Percentiles rank a stretch among this genome's conserved stretches.
These are phyloP conservation scores for Hsuehochloa calcarea DNA, from an alignment of 176 grass and related monocot genomes.

Conservation along the genomic window DNA sequence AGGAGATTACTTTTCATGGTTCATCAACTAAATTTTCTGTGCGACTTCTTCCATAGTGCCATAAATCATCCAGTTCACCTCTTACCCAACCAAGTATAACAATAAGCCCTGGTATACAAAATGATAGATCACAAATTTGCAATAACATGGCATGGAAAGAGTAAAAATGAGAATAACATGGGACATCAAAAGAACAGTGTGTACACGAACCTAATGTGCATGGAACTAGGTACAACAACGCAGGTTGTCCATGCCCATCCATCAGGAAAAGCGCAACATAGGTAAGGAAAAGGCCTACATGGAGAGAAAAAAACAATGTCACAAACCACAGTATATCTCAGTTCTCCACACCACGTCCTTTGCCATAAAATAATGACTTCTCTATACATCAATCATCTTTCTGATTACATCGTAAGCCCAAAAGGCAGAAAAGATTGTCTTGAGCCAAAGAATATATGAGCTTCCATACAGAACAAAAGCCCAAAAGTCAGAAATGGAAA, in stretches of 20 bases:
- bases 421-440: not conserved
- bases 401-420: not conserved
- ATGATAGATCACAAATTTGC: not conserved
- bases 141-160: not conserved
- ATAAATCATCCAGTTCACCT: slow-evolving; percentile 80
- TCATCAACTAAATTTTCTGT: slow-evolving; percentile 27
- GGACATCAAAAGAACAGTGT: not conserved
- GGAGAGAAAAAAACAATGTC: not conserved
- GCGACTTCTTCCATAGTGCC: slow-evolving; percentile 74
- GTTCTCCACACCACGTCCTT: not conserved
- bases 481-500: not conserved
- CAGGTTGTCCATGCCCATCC: slow-evolving; percentile 89
- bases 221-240: slow-evolving; percentile 86
- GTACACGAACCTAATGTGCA: slow-evolving; percentile 73
- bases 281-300: slow-evolving; percentile 82
- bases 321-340: not conserved
- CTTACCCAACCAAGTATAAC: slow-evolving; percentile 75
- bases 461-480: not conserved
- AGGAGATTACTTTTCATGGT: slow-evolving; percentile 33
- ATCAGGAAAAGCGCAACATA: slow-evolving; percentile 85
- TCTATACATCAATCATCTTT: not conserved
- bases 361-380: not conserved
- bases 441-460: not conserved
- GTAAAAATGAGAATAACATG: not conserved
- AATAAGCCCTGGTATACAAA: slow-evolving; percentile 52